A percentile compares a stretch with the other conserved stretches of the same genome.
These are phyloP conservation scores for Zymoseptoria ardabiliae DNA, from an alignment of 2,329 filamentous ascomycete species.

Conservation along the genomic window DNA sequence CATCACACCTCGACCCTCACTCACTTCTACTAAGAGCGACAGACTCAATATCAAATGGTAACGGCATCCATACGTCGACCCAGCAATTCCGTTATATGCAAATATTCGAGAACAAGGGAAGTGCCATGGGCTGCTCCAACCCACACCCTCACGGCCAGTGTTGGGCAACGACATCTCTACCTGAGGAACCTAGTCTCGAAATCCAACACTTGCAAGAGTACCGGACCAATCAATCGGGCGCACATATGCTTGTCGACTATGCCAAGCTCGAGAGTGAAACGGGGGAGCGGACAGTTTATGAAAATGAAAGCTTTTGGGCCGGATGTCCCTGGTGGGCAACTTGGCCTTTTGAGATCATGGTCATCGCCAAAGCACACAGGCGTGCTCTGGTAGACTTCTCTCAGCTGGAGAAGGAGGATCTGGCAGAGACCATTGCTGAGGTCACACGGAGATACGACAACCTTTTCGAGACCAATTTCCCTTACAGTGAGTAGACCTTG, in stretches of 20 bases:
- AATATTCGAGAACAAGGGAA: conserved; percentile 98
- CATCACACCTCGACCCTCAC: conserved; percentile 65
- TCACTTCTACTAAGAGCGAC: conserved; percentile 54
- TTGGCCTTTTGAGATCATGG: conserved; percentile 94
- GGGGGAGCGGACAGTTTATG: conserved; percentile 76
- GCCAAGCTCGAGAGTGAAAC: conserved; percentile 74
- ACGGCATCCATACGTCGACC: conserved; percentile 48
- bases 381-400: conserved; percentile 77
- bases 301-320: conserved; percentile 77
- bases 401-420: conserved; percentile 58
- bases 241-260: conserved; percentile 79
- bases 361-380: conserved; percentile 77
- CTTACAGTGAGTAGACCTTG: conserved; percentile 61
- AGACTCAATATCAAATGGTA: conserved; percentile 31
- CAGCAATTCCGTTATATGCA: conserved; percentile 94
- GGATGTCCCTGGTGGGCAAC: conserved; percentile 96
- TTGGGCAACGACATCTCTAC: conserved; percentile 87
- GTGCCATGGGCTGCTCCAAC: conserved; percentile 97
- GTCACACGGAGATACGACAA: conserved; percentile 92
- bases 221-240: conserved; percentile 60
- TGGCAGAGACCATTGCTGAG: conserved; percentile 81
- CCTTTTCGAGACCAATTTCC: conserved; percentile 91
- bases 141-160: conserved; percentile 95
- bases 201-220: conserved; percentile 73
- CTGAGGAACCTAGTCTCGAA: conserved; percentile 81